Conservation (phyloP, 805 yeast genomes). For the Lachancea waltii region DNA sequence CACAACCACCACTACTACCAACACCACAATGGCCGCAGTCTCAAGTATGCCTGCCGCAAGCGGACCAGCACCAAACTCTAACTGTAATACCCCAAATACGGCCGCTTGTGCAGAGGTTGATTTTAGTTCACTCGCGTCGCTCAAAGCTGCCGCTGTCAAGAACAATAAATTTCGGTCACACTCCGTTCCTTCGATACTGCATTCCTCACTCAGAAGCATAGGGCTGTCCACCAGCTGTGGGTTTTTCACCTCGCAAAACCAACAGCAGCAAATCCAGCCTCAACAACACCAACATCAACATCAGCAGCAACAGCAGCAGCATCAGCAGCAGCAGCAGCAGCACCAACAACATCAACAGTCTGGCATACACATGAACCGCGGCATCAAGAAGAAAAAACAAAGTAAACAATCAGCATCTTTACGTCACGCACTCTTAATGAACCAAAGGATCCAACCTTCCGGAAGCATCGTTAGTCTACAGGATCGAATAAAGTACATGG, state of each 20-base stretch:
- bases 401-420: conserved; percentile 8
- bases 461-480: conserved; percentile 18
- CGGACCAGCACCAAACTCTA: too few species aligned
- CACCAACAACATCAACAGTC: conserved; percentile 14
- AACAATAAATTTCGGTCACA: conserved; percentile 27
- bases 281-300: conserved; percentile 7
- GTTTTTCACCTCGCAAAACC: conserved; percentile 3
- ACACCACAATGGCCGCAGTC: too few species aligned
- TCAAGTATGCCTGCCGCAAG: too few species aligned
- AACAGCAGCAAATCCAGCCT: not conserved
- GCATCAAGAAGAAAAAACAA: conserved; percentile 9
- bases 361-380: conserved; percentile 6
- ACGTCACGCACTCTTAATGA: conserved; percentile 16
- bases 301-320: conserved; percentile 2
- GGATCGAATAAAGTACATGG: conserved; percentile 22
- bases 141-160: conserved; percentile 7
- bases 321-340: conserved; percentile 14
- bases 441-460: conserved; percentile 14
- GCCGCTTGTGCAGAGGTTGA: conserved; percentile 12
- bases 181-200: conserved; percentile 31
- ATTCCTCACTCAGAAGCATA: conserved; percentile 27
- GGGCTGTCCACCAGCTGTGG: conserved; percentile 7
- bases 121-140: conserved; percentile 5
- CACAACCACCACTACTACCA: too few species aligned
- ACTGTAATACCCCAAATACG: too few species aligned